Percentiles rank a stretch among this genome's conserved stretches.
phyloP scores from a whole-genome alignment of 2,329 filamentous ascomycete species.

The Colletotrichum tropicicola region DNA sequence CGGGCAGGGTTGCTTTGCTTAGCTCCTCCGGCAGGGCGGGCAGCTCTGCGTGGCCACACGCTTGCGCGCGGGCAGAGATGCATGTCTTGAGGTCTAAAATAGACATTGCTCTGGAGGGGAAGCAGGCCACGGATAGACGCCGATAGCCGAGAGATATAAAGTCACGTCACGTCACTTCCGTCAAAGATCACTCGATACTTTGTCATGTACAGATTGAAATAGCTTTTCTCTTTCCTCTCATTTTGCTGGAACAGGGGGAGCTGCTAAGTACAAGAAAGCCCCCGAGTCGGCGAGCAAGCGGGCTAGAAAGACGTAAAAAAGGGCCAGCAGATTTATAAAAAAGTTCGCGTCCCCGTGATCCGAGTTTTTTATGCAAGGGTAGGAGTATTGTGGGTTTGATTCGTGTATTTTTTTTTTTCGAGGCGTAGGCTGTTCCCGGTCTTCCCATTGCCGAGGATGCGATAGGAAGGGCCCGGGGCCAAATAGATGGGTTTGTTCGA shows the following conservation, averaged over 20 bases:
- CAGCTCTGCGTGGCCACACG: no score
- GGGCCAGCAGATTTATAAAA: slow-evolving; percentile 19
- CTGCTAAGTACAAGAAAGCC: slow-evolving; percentile 31
- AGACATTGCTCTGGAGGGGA: no score
- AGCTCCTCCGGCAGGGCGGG: no score
- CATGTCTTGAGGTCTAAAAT: no score
- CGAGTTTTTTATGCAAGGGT: slow-evolving; percentile 24
- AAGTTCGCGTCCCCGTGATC: slow-evolving; percentile 13
- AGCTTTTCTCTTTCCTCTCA: slow-evolving; percentile 12
- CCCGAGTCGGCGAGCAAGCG: not conserved
- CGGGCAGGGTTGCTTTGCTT: not conserved
- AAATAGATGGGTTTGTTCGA: not conserved
- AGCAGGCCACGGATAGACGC: no score
- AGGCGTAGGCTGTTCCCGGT: not conserved
- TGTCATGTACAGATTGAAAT: not conserved
- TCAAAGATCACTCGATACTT: not conserved
- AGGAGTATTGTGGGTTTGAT: not conserved
- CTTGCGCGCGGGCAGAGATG: not conserved
- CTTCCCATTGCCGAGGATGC: not conserved
- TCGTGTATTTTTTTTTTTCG: slow-evolving; percentile 5
- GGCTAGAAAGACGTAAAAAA: slow-evolving; percentile 24
- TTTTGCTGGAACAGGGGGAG: slow-evolving; percentile 23
- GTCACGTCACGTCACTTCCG: not conserved
- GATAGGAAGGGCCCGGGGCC: not conserved
- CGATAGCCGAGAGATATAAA: not conserved